phyloP scores from a whole-genome alignment of 768 basidiomycete genomes.

The Macrolepiota dolichaula region DNA sequence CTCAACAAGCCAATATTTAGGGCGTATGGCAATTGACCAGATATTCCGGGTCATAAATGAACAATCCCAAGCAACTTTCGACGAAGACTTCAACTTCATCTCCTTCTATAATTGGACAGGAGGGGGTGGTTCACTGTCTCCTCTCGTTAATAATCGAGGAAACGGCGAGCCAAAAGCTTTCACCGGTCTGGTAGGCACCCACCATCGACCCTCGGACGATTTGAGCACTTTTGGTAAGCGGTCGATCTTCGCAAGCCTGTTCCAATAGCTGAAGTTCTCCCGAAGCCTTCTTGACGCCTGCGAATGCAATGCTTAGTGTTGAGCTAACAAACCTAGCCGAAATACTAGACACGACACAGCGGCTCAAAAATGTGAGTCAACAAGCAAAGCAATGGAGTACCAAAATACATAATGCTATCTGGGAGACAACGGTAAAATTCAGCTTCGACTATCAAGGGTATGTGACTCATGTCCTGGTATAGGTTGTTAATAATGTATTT shows the following conservation, averaged over 20 bases:
- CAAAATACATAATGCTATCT: conserved; percentile 57
- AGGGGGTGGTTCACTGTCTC: conserved; percentile 57
- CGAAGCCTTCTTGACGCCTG: conserved; percentile 66
- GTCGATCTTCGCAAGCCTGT: not conserved
- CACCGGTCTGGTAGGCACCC: conserved; percentile 74
- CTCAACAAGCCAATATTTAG: conserved; percentile 28
- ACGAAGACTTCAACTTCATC: conserved; percentile 66
- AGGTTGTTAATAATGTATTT: conserved; percentile 65
- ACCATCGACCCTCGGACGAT: conserved; percentile 77
- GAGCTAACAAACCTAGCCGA: conserved; percentile 60
- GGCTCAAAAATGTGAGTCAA: conserved; percentile 47
- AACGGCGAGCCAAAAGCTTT: conserved; percentile 76
- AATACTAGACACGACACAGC: conserved; percentile 49
- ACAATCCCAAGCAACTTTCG: conserved; percentile 72
- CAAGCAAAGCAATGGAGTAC: conserved; percentile 57
- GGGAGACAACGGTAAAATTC: conserved; percentile 51
- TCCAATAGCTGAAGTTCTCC: not conserved
- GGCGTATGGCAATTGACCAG: conserved; percentile 64
- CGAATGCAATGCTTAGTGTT: conserved; percentile 81
- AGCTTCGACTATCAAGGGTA: not conserved
- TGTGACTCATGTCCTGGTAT: not conserved
- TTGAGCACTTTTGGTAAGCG: conserved; percentile 58
- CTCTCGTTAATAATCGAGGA: conserved; percentile 61
- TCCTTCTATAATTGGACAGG: conserved; percentile 86
- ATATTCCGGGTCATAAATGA: conserved; percentile 76